These are phyloP conservation scores for Auxenochlorella protothecoides DNA, from an alignment of 139 green algal species.

Conservation along the genomic window DNA sequence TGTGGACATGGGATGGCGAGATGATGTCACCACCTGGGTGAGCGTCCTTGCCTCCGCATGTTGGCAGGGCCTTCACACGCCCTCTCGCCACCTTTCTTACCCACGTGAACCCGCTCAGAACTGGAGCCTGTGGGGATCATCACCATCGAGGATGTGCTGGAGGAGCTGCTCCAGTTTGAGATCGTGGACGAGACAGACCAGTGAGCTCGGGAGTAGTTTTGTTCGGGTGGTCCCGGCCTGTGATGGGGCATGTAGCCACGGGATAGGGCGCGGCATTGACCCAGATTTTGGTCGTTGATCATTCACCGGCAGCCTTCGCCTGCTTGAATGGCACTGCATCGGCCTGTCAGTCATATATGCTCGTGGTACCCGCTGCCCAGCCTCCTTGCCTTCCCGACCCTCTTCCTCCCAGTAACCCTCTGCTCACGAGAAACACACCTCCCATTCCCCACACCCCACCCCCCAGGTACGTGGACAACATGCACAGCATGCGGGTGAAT, in stretches of 20 bases:
- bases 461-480: constrained; percentile 53
- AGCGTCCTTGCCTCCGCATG: too few species aligned
- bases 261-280: too few species aligned
- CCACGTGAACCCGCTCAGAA: not conserved
- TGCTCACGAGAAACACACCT: not conserved
- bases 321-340: too few species aligned
- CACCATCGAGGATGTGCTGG: constrained; percentile 56
- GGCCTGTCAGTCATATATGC: too few species aligned
- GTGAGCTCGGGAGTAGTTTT: not conserved
- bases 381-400: not conserved
- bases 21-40: too few species aligned
- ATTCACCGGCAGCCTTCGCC: too few species aligned
- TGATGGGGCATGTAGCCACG: too few species aligned
- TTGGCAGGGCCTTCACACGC: too few species aligned
- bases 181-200: constrained; percentile 60
- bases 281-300: too few species aligned
- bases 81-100: too few species aligned
- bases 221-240: too few species aligned
- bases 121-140: constrained; percentile 45
- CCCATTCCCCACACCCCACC: not conserved
- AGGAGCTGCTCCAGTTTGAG: constrained; percentile 35
- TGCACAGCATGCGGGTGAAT: constrained; percentile 45
- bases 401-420: not conserved
- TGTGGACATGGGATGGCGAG: too few species aligned
- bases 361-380: not conserved